Conservation (phyloP, 2,329 filamentous ascomycete species). For the Stachybotrys elegans region DNA sequence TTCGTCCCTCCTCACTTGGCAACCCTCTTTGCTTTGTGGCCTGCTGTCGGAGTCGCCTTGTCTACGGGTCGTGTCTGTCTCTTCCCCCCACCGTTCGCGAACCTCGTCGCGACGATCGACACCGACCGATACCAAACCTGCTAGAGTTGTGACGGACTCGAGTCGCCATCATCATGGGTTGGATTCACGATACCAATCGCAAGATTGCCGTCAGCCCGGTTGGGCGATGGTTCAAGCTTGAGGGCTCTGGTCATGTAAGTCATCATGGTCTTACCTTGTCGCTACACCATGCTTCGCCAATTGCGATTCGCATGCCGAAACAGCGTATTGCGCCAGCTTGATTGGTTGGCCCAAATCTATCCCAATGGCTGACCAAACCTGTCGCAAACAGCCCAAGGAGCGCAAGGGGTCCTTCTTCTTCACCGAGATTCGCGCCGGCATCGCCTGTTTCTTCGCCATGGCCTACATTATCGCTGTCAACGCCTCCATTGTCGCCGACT, state of each 20-base stretch:
- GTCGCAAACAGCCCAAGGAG: conserved; percentile 64
- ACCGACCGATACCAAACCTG: no score
- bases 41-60: no score
- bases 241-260: conserved; percentile 77
- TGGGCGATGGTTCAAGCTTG: conserved; percentile 72
- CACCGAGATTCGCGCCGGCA: conserved; percentile 77
- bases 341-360: no score
- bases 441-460: conserved; percentile 72
- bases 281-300: conserved; percentile 3
- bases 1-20: no score
- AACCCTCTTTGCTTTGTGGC: no score
- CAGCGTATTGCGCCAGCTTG: no score
- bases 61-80: no score
- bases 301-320: background rate
- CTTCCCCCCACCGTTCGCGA: no score
- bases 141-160: no score
- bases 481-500: conserved; percentile 52
- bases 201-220: conserved; percentile 60
- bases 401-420: conserved; percentile 73
- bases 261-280: background rate
- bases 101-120: no score
- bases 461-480: conserved; percentile 52
- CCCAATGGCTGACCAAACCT: no score
- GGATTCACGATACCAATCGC: conserved; percentile 45
- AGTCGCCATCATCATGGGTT: conserved; percentile 38